Percentiles rank a stretch among this genome's conserved stretches.
These are phyloP conservation scores for Cladosporium sp. DNA, from an alignment of 2,329 filamentous ascomycete species.

Conservation along the genomic window DNA sequence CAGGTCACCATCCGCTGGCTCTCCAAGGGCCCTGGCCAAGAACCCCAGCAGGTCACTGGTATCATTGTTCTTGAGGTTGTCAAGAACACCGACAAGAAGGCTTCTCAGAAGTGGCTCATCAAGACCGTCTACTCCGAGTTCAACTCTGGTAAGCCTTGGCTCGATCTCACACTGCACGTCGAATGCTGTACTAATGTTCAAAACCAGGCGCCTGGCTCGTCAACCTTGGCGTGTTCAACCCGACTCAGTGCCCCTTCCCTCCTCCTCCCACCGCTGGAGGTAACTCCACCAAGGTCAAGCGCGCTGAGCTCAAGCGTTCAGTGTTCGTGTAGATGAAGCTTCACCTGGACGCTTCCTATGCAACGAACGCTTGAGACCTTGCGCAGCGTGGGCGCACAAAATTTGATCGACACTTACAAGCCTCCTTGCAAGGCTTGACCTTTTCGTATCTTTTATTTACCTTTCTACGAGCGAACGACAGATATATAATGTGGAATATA, in stretches of 20 bases:
- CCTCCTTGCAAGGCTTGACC: no score
- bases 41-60: constrained; percentile 24
- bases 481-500: no score
- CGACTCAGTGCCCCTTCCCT: not conserved
- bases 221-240: constrained; percentile 26
- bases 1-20: constrained; percentile 28
- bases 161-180: not conserved
- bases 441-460: no score
- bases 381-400: no score
- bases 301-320: not conserved
- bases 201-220: constrained; percentile 32
- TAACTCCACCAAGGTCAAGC: not conserved
- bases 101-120: constrained; percentile 27
- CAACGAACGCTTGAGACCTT: not conserved
- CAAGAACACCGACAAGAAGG: constrained; percentile 11
- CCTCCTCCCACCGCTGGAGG: not conserved
- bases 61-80: constrained; percentile 29
- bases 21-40: constrained; percentile 17
- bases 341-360: not conserved
- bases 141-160: constrained; percentile 28
- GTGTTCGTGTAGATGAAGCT: not conserved
- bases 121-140: constrained; percentile 32
- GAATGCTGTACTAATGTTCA: not conserved
- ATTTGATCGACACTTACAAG: no score
- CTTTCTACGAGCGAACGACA: no score